Conservation (phyloP, 257 asterid species). For the Plantago elongata region DNA sequence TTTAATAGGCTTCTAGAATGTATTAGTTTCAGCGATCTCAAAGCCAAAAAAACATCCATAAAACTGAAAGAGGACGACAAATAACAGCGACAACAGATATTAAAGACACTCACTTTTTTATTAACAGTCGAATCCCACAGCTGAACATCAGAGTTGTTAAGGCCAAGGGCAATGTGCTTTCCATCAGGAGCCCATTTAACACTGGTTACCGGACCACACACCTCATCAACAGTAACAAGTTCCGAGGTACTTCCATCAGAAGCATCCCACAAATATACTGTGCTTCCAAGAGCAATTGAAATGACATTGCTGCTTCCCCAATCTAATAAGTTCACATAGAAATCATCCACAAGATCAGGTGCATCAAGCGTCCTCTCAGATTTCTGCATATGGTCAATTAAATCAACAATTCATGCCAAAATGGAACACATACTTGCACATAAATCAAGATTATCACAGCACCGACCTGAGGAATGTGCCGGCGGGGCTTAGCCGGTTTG, state of each 20-base stretch:
- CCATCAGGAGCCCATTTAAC: constrained; percentile 64
- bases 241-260: constrained; percentile 40
- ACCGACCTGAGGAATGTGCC: constrained; percentile 81
- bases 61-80: not conserved
- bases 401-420: constrained; percentile 7
- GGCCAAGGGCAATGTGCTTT: constrained; percentile 49
- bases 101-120: constrained; percentile 29
- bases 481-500: constrained; percentile 56
- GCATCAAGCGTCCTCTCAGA: constrained; percentile 92
- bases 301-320: constrained; percentile 94
- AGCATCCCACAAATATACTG: constrained; percentile 60
- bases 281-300: constrained; percentile 78
- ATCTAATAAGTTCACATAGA: constrained; percentile 74
- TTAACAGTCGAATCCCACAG: constrained; percentile 56
- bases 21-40: not conserved
- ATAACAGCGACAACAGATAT: not conserved
- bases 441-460: no score
- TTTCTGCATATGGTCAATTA: constrained; percentile 47
- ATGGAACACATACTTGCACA: not conserved
- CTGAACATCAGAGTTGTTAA: constrained; percentile 52
- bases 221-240: constrained; percentile 47
- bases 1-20: no score
- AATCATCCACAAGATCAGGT: constrained; percentile 83
- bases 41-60: constrained; percentile 2
- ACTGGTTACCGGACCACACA: constrained; percentile 62